Base-by-base conservation (phyloP, 495 filamentous ascomycete genomes). In the Terfezia boudieri region DNA sequence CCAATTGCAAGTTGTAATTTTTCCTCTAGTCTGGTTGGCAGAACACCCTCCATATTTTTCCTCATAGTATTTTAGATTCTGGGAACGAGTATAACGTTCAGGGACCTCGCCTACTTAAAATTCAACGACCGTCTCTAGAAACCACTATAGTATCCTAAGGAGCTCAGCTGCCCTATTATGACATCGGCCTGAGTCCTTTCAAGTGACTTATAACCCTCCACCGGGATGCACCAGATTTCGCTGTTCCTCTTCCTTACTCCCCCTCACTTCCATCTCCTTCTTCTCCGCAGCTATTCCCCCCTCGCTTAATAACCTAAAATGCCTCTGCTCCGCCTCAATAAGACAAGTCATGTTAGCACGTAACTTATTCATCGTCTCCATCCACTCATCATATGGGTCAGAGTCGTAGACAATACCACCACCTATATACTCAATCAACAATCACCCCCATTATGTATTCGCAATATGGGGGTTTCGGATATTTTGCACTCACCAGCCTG, bases 401-500 rank as follows among this genome's bases (percentile, higher is more conserved):
- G 82, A 88, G 67, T 98, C 90, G 67, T 90, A 94, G 20, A 98
- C 90, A 62, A 98, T 96, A 14, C 90, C 90, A 43, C 90, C 90
- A n/a, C 86, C 85, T 77, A 51, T 50, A 37, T 1, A 16, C 20
- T 22, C 6, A 16, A 32, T 32, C 4, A 32, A 2, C 12, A 46
- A 2, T 0, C 0, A 20, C 17, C 8, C 17, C 6, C 20, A 53
- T 23, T 35, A 26, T 20, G 32, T 46, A 14, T 5, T 14, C 41
- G 6, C 41, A 46, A 2, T 4, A 46, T 6, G 4, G 11, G 36
- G 11, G 38, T 26, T 10, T 10, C 9, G 17, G 55, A 35, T 14
- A 4, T 20, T 43, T 12, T 49, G 43, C 22, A 63, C 72, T 63
- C 59, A 69, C 79, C 79, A 37, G 90, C 90, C 65, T 96, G 92